phyloP scores from a whole-genome alignment of 2,329 filamentous ascomycete genomes.

The Blastomyces emzantsi region DNA sequence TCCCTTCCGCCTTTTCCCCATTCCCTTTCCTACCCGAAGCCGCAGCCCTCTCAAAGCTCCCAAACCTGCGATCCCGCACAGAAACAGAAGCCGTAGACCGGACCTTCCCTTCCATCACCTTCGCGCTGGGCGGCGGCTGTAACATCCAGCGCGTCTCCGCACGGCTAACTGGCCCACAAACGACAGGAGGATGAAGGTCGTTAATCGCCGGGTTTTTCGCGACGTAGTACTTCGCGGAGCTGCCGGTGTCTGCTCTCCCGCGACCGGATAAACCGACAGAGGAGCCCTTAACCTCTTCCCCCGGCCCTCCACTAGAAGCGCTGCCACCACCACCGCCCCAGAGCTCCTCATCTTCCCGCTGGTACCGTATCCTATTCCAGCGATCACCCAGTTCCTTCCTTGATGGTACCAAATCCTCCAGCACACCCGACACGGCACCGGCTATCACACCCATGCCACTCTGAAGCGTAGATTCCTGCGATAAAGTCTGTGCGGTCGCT shows the following conservation, averaged over 20 bases:
- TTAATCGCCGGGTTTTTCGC: slow-evolving; percentile 65
- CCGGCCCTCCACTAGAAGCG: background rate
- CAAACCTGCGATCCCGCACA: slow-evolving; percentile 17
- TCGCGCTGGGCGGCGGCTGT: slow-evolving; percentile 80
- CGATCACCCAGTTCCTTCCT: slow-evolving; percentile 49
- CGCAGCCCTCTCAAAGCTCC: background rate
- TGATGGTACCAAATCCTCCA: slow-evolving; percentile 10
- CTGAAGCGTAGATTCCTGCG: background rate
- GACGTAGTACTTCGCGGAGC: slow-evolving; percentile 50
- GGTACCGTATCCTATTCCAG: slow-evolving; percentile 71
- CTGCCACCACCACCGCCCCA: slow-evolving; percentile 45
- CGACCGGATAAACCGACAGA: slow-evolving; percentile 42
- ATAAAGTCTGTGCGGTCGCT: background rate
- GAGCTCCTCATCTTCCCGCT: slow-evolving; percentile 78
- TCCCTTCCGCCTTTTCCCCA: background rate
- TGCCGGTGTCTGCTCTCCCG: slow-evolving; percentile 28
- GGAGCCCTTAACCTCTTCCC: slow-evolving; percentile 48
- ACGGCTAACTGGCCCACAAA: slow-evolving; percentile 60
- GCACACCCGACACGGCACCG: background rate
- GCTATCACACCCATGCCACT: slow-evolving; percentile 12
- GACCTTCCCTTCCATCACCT: slow-evolving; percentile 82
- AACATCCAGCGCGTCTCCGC: slow-evolving; percentile 83
- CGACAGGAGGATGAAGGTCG: slow-evolving; percentile 75
- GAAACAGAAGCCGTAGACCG: slow-evolving; percentile 19
- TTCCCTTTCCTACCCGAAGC: background rate